These are phyloP conservation scores for Populus euphratica DNA, from an alignment of 345 rosid genomes.

Conservation along the genomic window DNA sequence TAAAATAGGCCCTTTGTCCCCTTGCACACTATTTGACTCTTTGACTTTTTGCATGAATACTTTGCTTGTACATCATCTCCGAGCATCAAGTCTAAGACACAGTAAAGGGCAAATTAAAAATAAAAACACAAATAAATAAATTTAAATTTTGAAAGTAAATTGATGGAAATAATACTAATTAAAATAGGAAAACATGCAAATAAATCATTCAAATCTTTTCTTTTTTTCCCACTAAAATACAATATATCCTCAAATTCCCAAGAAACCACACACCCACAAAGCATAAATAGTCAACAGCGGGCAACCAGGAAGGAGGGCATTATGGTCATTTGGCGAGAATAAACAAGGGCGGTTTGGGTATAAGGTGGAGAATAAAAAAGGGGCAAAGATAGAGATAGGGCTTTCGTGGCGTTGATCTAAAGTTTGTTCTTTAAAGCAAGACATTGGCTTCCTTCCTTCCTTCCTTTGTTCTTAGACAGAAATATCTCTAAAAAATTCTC, in stretches of 20 bases:
- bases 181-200: no score
- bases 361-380: slow-evolving; percentile 21
- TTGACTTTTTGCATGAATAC: not conserved
- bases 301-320: slow-evolving; percentile 8
- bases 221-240: not conserved
- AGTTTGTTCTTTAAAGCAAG: not conserved
- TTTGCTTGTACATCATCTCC: not conserved
- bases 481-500: not conserved
- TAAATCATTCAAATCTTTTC: no score
- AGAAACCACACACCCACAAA: not conserved
- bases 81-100: not conserved
- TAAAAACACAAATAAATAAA: no score
- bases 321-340: not conserved
- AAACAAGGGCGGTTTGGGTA: slow-evolving; percentile 26
- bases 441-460: not conserved
- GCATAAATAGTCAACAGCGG: not conserved
- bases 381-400: slow-evolving; percentile 26
- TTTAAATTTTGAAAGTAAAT: no score
- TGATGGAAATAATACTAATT: not conserved
- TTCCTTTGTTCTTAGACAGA: not conserved
- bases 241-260: not conserved
- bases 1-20: not conserved
- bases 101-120: no score
- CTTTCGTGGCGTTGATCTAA: slow-evolving; percentile 29
- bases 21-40: not conserved